These are phyloP conservation scores for Entophlyctis helioformis DNA, from an alignment of 192 early-diverging fungal species.

Conservation along the genomic window DNA sequence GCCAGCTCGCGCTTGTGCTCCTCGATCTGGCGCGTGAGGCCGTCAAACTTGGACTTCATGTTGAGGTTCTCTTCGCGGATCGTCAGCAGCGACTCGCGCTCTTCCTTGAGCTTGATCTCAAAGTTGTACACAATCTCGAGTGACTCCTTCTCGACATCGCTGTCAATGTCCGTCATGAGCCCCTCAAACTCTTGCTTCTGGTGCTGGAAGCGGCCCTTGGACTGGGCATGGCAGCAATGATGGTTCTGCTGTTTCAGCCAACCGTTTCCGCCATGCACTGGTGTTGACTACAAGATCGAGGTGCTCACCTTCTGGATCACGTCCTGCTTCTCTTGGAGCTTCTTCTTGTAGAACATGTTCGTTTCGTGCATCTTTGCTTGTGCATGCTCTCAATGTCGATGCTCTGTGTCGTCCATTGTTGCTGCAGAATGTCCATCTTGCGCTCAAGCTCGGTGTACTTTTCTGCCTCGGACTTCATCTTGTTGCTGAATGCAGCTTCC, in stretches of 20 bases:
- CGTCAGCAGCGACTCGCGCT: slow-evolving; percentile 18
- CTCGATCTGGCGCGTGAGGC: slow-evolving; percentile 28
- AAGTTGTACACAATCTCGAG: slow-evolving; percentile 27
- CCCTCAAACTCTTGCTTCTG: slow-evolving; percentile 9
- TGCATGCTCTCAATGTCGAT: slow-evolving; percentile 15
- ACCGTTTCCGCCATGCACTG: not conserved
- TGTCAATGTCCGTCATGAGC: slow-evolving; percentile 23
- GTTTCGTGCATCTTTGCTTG: slow-evolving; percentile 19
- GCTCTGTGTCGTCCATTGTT: slow-evolving; percentile 33
- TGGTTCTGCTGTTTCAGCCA: too few species aligned
- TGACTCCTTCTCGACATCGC: slow-evolving; percentile 27
- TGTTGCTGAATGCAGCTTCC: slow-evolving; percentile 18
- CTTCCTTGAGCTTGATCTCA: slow-evolving; percentile 31
- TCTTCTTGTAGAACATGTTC: slow-evolving; percentile 21
- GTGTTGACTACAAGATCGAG: not conserved
- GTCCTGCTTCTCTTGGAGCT: slow-evolving; percentile 30
- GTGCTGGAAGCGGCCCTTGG: slow-evolving; percentile 4
- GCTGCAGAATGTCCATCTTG: slow-evolving; percentile 15
- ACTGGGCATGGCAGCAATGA: not conserved
- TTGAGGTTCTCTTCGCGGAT: slow-evolving; percentile 30
- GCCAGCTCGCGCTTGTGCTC: slow-evolving; percentile 36
- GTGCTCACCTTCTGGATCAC: slow-evolving; percentile 19
- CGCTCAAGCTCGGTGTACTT: slow-evolving; percentile 21
- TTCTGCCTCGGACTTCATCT: slow-evolving; percentile 31
- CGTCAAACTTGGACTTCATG: slow-evolving; percentile 28